A percentile compares a stretch with the other conserved stretches of the same genome.
Conservation (phyloP, 2,329 filamentous ascomycete genomes). For the Cytospora schulzeri region DNA sequence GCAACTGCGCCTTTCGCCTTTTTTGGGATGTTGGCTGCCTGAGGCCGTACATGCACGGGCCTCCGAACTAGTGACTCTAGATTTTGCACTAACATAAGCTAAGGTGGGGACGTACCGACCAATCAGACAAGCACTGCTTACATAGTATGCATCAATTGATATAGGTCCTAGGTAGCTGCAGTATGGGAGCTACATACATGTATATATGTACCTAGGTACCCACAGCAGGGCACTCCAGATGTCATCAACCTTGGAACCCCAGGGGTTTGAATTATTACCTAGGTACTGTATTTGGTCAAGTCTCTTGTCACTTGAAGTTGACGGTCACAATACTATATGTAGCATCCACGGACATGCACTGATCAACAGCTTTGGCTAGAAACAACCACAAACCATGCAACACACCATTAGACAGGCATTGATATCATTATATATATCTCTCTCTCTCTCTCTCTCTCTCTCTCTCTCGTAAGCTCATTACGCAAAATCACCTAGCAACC, state of each 20-base stretch:
- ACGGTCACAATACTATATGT: not conserved
- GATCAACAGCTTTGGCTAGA: too few species aligned
- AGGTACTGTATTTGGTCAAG: not conserved
- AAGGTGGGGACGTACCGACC: not conserved
- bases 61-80: too few species aligned
- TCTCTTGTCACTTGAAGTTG: slow-evolving; percentile 4
- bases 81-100: slow-evolving; percentile 43
- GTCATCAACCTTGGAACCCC: too few species aligned
- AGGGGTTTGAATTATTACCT: not conserved
- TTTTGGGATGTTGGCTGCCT: slow-evolving; percentile 29
- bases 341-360: too few species aligned
- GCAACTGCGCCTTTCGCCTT: slow-evolving; percentile 27
- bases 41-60: slow-evolving; percentile 20
- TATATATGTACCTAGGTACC: not conserved
- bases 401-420: not conserved
- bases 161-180: too few species aligned
- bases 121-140: slow-evolving; percentile 8
- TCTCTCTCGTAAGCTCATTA: not conserved
- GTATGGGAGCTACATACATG: slow-evolving; percentile 30
- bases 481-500: not conserved
- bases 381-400: not conserved
- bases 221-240: too few species aligned
- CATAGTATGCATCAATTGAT: too few species aligned
- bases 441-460: too few species aligned
- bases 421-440: not conserved